Evolutionary conservation across 2,329 filamentous ascomycete genomes (phyloP).

Genomic region (Colletotrichum melonis): DNA sequence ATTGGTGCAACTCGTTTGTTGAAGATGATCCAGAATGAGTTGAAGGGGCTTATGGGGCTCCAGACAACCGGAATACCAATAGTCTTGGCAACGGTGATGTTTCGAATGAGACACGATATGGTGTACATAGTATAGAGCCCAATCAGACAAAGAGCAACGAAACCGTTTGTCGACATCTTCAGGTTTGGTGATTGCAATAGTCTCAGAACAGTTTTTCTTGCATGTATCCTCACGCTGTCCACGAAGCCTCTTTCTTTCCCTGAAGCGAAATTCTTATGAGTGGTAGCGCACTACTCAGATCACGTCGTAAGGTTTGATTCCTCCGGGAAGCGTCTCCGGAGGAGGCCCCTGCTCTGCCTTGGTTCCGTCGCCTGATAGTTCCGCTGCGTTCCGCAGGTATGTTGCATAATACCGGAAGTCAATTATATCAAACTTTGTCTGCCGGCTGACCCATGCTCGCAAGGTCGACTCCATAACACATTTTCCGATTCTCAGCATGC

Average conservation of each 20-base stretch:
- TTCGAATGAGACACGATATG: neutral
- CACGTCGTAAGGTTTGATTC: neutral
- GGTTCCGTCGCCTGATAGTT: neutral
- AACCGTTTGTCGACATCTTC: neutral
- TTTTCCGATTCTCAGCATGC: neutral
- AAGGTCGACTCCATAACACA: neutral
- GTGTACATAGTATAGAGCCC: neutral
- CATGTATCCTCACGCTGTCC: too few relatives aligned
- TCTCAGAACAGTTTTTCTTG: neutral
- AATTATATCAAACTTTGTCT: neutral
- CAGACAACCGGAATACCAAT: slow-evolving; percentile 14
- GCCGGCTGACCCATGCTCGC: too few relatives aligned
- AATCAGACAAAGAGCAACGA: neutral
- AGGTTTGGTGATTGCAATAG: neutral
- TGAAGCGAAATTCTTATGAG: neutral
- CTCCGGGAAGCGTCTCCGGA: neutral
- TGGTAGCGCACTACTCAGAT: neutral
- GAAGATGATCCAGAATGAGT: slow-evolving; percentile 8
- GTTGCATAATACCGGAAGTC: neutral
- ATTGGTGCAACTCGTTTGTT: neutral
- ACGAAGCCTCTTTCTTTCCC: neutral
- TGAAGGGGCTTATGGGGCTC: slow-evolving; percentile 10
- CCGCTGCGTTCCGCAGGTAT: neutral
- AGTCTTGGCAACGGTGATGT: neutral
- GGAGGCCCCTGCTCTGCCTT: neutral